Percentiles rank a stretch among this genome's conserved stretches.
Evolutionary conservation across 495 filamentous ascomycete species (phyloP).

Genomic region (Annulohypoxylon maeteangense): DNA sequence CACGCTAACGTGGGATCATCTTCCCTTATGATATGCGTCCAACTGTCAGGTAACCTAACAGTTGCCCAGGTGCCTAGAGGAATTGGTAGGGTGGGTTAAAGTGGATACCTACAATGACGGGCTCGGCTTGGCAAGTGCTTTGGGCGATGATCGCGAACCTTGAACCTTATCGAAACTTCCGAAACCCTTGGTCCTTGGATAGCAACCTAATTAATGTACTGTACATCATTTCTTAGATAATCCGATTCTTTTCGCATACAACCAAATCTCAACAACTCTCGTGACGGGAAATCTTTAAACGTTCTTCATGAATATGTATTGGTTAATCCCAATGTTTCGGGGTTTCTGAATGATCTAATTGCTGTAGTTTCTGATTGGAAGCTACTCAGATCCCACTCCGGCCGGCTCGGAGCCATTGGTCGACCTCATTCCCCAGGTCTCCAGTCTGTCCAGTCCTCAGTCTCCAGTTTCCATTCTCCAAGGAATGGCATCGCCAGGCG

Average conservation of each 20-base stretch:
- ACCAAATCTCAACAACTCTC: background rate
- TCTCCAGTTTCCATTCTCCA: background rate
- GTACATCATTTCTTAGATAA: slow-evolving; percentile 6
- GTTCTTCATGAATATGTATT: slow-evolving; percentile 28
- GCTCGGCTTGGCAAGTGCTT: background rate
- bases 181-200: slow-evolving; percentile 6
- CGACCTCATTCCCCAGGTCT: background rate
- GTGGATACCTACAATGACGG: background rate
- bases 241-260: background rate
- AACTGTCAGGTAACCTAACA: background rate
- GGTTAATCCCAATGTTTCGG: slow-evolving; percentile 27
- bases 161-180: slow-evolving; percentile 11
- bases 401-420: slow-evolving; percentile 33
- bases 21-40: slow-evolving; percentile 10
- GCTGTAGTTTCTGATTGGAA: slow-evolving; percentile 33
- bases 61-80: background rate
- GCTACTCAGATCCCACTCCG: slow-evolving; percentile 25
- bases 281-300: slow-evolving; percentile 11
- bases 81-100: background rate
- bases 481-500: slow-evolving; percentile 46
- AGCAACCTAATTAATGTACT: background rate
- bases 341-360: slow-evolving; percentile 25
- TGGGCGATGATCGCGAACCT: background rate
- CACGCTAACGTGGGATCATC: background rate
- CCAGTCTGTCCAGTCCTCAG: background rate